Conservation (phyloP, 176 grass and related monocot genomes). For the Elaeis guineensis region DNA sequence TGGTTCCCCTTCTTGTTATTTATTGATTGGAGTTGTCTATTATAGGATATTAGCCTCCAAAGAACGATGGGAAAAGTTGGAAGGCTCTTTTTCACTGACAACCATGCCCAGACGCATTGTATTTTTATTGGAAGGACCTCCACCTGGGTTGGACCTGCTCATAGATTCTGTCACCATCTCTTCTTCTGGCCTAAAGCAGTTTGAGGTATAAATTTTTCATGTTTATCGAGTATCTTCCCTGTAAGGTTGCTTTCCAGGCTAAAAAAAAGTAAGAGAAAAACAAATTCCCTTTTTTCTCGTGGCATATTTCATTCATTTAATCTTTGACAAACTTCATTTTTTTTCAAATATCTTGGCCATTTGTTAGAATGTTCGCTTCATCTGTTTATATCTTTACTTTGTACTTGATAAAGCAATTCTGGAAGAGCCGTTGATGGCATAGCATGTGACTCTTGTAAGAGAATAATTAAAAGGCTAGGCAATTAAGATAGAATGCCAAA, state of each 20-base stretch:
- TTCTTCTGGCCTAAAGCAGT: slow-evolving; percentile 30
- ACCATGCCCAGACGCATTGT: slow-evolving; percentile 67
- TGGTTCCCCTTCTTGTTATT: not conserved
- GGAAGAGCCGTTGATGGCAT: too few species aligned
- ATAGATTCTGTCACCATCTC: slow-evolving; percentile 68
- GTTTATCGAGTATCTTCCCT: too few species aligned
- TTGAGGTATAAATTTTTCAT: slow-evolving; percentile 1
- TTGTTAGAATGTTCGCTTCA: too few species aligned
- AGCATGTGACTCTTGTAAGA: too few species aligned
- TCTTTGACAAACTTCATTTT: too few species aligned
- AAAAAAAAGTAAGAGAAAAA: not conserved
- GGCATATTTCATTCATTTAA: not conserved
- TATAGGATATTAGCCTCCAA: slow-evolving; percentile 42
- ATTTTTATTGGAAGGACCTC: slow-evolving; percentile 90
- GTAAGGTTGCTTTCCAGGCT: too few species aligned
- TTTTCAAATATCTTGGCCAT: too few species aligned
- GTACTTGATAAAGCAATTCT: too few species aligned
- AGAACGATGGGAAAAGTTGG: slow-evolving; percentile 75
- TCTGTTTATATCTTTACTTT: too few species aligned
- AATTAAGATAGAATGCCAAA: too few species aligned
- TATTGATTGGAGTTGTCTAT: slow-evolving; percentile 15
- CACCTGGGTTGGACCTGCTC: slow-evolving; percentile 56
- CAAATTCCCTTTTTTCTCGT: not conserved
- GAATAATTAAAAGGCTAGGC: too few species aligned
- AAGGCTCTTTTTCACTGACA: slow-evolving; percentile 73